Evolutionary conservation across 2,329 filamentous ascomycete genomes (phyloP), one percentile per base, ranked within the genome.

Genomic region (Aureobasidium sp.): DNA sequence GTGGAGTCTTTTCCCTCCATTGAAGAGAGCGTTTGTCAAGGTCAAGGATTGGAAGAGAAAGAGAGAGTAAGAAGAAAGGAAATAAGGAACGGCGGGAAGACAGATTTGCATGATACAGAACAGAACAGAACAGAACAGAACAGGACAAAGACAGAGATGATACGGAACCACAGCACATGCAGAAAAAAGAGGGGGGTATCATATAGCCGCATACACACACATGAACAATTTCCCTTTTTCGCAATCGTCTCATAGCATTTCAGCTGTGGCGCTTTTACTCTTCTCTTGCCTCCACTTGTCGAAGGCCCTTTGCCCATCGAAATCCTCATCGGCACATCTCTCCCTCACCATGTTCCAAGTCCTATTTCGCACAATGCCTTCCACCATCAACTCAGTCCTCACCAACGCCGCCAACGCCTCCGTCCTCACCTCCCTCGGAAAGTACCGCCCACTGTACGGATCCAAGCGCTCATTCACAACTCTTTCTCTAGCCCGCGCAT

Each of bases 391-490:
- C 71, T 94, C 88, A 65, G 87, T 86, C 60, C 86, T 77, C 55
- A 94, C 72, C 49, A 90, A 66, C 37, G 76, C 77, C 8, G 89
- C 90, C 56, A 98, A 68, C 44, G 79, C 80, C 70, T 96, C 87
- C 0, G 90, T 93, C 58, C 90, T 78, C 12, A 87, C 78, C 70
- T 97, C 90, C 48, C 76, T 73, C 0, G 87, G 83, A 61, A 91
- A 91, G 67, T 88, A 95, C 21, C 91, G 76, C 6, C 77, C 86
- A 8, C 86, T 90, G 66, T 98, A 98, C 2, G 93, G 93, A 72
- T 98, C 93, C 55, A 96, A 68, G 53, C 93, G 76, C 71, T 97
- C 93, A 66, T 97, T 81, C 4, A 97, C 83, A 0, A 91, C 76
- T 49, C 83, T 76, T 63, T 91, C 85, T 42, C 84, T 77, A 58